phyloP scores from a whole-genome alignment of 2,329 filamentous ascomycete species.

The Dactylellina leptospora region DNA sequence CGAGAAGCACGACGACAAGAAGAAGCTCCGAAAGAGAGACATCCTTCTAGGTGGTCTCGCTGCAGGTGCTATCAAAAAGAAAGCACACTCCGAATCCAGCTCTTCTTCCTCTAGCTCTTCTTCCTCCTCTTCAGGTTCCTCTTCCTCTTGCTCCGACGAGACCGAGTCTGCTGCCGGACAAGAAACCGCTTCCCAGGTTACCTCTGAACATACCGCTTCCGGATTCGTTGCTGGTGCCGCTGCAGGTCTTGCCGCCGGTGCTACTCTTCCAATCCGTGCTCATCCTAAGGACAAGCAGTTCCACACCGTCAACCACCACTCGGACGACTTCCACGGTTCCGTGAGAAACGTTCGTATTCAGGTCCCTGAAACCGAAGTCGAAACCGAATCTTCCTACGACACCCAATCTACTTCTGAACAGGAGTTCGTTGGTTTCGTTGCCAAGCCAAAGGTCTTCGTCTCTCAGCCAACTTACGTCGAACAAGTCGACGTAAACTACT shows the following conservation, averaged over 20 bases:
- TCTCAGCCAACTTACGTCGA: slow-evolving; percentile 49
- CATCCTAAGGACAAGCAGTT: slow-evolving; percentile 48
- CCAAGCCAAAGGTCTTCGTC: slow-evolving; percentile 41
- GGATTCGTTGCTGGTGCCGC: slow-evolving; percentile 40
- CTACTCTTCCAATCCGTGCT: slow-evolving; percentile 34
- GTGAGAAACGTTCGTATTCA: slow-evolving; percentile 59
- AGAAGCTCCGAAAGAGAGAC: slow-evolving; percentile 89
- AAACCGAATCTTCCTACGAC: slow-evolving; percentile 42
- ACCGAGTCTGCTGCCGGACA: slow-evolving; percentile 50
- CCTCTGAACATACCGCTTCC: slow-evolving; percentile 52
- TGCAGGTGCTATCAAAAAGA: slow-evolving; percentile 62
- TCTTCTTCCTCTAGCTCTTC: slow-evolving; percentile 4
- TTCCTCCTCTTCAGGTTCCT: slow-evolving; percentile 38
- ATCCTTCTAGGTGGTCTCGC: slow-evolving; percentile 70
- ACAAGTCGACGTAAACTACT: slow-evolving; percentile 48
- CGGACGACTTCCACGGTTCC: slow-evolving; percentile 45
- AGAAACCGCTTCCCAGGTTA: slow-evolving; percentile 52
- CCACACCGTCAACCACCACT: slow-evolving; percentile 52
- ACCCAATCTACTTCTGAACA: slow-evolving; percentile 48
- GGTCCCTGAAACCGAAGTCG: slow-evolving; percentile 35
- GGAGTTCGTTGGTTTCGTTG: slow-evolving; percentile 13
- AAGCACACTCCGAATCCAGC: slow-evolving; percentile 51
- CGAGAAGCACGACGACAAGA: slow-evolving; percentile 65
- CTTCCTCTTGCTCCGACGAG: slow-evolving; percentile 53
- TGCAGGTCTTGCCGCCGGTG: slow-evolving; percentile 40